Base-by-base conservation (phyloP, 768 basidiomycete genomes). In the Tulasnella sp. region DNA sequence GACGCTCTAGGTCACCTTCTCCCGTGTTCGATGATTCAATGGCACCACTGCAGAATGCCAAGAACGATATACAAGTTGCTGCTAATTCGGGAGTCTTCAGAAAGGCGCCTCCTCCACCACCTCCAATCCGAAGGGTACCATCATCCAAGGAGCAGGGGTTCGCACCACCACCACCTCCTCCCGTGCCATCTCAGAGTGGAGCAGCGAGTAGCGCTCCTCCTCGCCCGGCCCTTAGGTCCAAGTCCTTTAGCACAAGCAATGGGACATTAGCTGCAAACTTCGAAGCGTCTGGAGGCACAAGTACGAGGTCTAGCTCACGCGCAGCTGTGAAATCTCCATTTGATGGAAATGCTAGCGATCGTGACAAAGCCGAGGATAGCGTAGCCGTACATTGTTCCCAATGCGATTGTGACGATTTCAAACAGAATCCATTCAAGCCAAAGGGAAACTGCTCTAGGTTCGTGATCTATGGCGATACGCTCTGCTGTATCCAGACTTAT, bases 381-480 rank as follows among this genome's bases (percentile, higher is more conserved):
- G 35, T 22, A 5, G 29, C 48, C 28, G 48, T 46, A 33, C 29
- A 42, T 9, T 66, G 65, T 53, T 46, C 34, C 25, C 52, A 45
- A 20, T 62, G 61, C 19, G 67, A 64, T 8, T 81, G 82, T 58
- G 61, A 55, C 20, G 68, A 71, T 40, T 81, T 83, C 63, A 74
- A 73, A 59, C 79, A 82, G 65, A 77, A 78, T 60, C 76, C 76
- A 37, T 78, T 78, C 67, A 78, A 82, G 65, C 67, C 70, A 40
- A 70, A 72, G 60, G 79, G 79, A 5, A 69, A 76, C 66, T 82
- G 81, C 63, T 77, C 69, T 56, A 78, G 76, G 56, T 85, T n/a
- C n/a, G n/a, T n/a, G n/a, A n/a, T n/a, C n/a, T n/a, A n/a, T n/a
- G n/a, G n/a, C n/a, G n/a, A n/a, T n/a, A n/a, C n/a, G n/a, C n/a